Base-by-base conservation (phyloP, 352 stramenopile species). In the Pythium monospermum region DNA sequence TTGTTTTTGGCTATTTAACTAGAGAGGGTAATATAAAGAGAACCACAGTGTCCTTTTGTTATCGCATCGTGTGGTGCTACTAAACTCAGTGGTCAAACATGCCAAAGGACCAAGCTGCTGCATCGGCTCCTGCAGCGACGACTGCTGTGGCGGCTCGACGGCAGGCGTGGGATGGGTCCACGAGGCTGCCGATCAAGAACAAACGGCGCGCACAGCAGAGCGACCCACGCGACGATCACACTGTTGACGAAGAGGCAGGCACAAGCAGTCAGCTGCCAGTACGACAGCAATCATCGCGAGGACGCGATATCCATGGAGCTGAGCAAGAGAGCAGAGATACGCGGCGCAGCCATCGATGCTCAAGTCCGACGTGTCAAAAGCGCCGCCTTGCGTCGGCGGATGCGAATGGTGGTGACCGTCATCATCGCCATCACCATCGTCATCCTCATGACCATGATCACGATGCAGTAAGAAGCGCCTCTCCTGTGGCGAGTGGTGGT, bases 331-430 rank as follows among this genome's bases (percentile, higher is more conserved):
- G 7, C 31, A 23, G 26, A 30, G 36, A 30, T 39, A 49, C 35
- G 44, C 53, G 28, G n/a, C n/a, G n/a, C n/a, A n/a, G 30, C 7
- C 30, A 35, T 35, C 46, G 46, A 8, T 61, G 53, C 32, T 51
- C 46, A 18, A 55, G 53, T 56, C 45, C 47, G 25, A 22, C 31
- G 6, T 56, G 45, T 54, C 30, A 57, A 23, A 32, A 39, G 7
- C 38, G 47, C n/a, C 36, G 36, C 16, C 44, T 13, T 22, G 40
- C 12, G 18, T 40, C 25, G 32, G 23, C 45, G 10, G 19, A 4
- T 16, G 22, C 26, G 15, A 6, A 16, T 6, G 43, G 23, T 36
- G 4, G 16, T 16, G 18, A 25, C 6, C 0, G 6, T 21, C 16
- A 53, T 11, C 3, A 21, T 7, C 21, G n/a, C 25, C 48, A 47